phyloP scores from a whole-genome alignment of 2,329 filamentous ascomycete species.

The Chaetomium sp. region DNA sequence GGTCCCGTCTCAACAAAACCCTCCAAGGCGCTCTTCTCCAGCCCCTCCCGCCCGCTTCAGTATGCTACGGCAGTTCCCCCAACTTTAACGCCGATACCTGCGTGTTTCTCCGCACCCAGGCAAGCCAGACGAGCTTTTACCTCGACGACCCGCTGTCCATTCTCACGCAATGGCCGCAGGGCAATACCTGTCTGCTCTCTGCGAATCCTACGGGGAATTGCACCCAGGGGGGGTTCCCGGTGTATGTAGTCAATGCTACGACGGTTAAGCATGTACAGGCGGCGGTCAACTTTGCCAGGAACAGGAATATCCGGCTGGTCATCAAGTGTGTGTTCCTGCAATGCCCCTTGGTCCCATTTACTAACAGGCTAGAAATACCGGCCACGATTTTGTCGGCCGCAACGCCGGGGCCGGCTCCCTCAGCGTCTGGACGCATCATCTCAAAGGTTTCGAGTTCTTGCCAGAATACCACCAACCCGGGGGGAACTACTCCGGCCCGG shows the following conservation, averaged over 20 bases:
- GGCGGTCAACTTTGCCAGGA: slow-evolving; percentile 34
- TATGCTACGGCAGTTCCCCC: slow-evolving; percentile 26
- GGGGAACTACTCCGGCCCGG: slow-evolving; percentile 37
- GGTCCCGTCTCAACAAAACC: slow-evolving; percentile 25
- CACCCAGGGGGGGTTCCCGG: slow-evolving; percentile 30
- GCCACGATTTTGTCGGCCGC: slow-evolving; percentile 37
- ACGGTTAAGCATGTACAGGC: slow-evolving; percentile 31
- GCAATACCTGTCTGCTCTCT: slow-evolving; percentile 28
- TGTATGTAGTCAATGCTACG: slow-evolving; percentile 33
- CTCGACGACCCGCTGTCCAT: slow-evolving; percentile 30
- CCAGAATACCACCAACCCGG: slow-evolving; percentile 24
- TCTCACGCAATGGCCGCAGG: slow-evolving; percentile 29
- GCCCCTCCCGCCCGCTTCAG: slow-evolving; percentile 26
- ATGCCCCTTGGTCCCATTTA: background rate
- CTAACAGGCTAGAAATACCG: slow-evolving; percentile 35
- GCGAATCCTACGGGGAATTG: slow-evolving; percentile 26
- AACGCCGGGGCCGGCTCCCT: slow-evolving; percentile 41
- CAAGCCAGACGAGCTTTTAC: slow-evolving; percentile 21
- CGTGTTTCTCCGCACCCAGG: slow-evolving; percentile 22
- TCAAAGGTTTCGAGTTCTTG: slow-evolving; percentile 39
- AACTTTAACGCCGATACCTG: slow-evolving; percentile 24
- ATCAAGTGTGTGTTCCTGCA: slow-evolving; percentile 30
- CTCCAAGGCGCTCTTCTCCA: slow-evolving; percentile 27
- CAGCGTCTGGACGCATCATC: slow-evolving; percentile 47
- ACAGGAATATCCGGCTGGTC: slow-evolving; percentile 34